phyloP scores from a whole-genome alignment of 108 stramenopile species.

The Pseudonitzschia multistriata region DNA sequence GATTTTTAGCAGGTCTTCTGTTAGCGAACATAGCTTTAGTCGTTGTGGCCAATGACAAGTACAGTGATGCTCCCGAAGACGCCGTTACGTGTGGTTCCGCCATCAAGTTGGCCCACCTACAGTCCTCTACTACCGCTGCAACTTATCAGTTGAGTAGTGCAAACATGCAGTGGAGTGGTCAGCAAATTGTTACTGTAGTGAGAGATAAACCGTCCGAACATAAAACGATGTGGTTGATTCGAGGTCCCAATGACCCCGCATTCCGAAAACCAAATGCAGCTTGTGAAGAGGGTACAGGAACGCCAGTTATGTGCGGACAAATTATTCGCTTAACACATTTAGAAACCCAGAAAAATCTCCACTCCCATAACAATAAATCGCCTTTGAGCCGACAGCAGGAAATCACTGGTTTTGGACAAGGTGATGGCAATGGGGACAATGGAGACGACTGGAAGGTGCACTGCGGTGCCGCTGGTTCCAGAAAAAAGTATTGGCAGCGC shows the following conservation, averaged over 20 bases:
- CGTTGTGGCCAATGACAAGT: background rate
- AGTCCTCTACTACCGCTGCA: slow-evolving; percentile 39
- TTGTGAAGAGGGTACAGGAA: slow-evolving; percentile 28
- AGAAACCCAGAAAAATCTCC: slow-evolving; percentile 62
- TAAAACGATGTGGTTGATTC: slow-evolving; percentile 71
- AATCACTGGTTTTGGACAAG: slow-evolving; percentile 71
- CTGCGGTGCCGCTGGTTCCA: slow-evolving; percentile 26
- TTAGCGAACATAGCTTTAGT: background rate
- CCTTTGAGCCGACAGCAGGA: slow-evolving; percentile 79
- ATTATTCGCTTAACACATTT: slow-evolving; percentile 73
- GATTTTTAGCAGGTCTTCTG: background rate
- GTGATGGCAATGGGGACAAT: slow-evolving; percentile 68
- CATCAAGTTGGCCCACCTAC: slow-evolving; percentile 71
- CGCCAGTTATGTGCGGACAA: slow-evolving; percentile 54
- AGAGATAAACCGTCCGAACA: slow-evolving; percentile 26
- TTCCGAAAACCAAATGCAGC: slow-evolving; percentile 14
- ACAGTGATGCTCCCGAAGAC: slow-evolving; percentile 37
- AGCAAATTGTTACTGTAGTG: slow-evolving; percentile 78
- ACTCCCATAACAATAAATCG: slow-evolving; percentile 62
- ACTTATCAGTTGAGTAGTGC: no score
- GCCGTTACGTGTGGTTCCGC: slow-evolving; percentile 79
- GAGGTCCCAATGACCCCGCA: slow-evolving; percentile 52
- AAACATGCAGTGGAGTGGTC: slow-evolving; percentile 62
- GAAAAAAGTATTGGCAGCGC: slow-evolving; percentile 68
- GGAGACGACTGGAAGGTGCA: slow-evolving; percentile 82